These are phyloP conservation scores for Mycosphaerella sp. DNA, from an alignment of 2,329 filamentous ascomycete species.

Conservation along the genomic window DNA sequence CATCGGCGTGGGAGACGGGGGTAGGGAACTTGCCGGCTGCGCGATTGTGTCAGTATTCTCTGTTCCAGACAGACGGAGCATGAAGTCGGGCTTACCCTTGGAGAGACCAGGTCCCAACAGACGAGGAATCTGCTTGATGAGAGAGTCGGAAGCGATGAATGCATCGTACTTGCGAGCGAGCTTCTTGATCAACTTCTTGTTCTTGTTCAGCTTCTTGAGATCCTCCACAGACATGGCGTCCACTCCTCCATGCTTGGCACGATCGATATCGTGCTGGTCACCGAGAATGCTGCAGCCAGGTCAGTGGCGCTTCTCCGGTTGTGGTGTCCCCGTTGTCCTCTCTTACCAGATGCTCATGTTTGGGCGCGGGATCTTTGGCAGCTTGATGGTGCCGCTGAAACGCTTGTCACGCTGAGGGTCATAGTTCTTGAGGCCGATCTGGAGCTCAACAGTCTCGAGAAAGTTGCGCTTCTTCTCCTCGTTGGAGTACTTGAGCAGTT, in stretches of 20 bases:
- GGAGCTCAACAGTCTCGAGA: constrained; percentile 59
- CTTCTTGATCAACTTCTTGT: constrained; percentile 99
- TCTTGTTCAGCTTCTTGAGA: constrained; percentile 99
- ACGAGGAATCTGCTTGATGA: constrained; percentile 99
- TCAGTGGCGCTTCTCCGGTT: constrained; percentile 24
- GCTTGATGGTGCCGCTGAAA: constrained; percentile 99
- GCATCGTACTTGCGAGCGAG: constrained; percentile 99
- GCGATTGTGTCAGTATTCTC: constrained; percentile 27
- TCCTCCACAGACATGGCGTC: constrained; percentile 98
- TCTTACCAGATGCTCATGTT: constrained; percentile 76
- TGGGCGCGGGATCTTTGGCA: constrained; percentile 84
- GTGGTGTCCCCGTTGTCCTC: neutral
- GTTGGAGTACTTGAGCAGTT: constrained; percentile 82
- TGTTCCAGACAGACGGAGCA: neutral
- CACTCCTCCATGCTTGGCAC: constrained; percentile 97
- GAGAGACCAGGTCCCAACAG: constrained; percentile 97
- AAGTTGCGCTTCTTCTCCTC: constrained; percentile 40
- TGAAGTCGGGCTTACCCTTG: constrained; percentile 59
- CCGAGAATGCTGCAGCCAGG: constrained; percentile 60
- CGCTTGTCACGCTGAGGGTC: constrained; percentile 99
- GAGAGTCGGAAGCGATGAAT: constrained; percentile 90
- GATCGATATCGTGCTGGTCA: constrained; percentile 98
- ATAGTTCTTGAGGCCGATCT: constrained; percentile 95
- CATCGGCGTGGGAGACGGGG: constrained; percentile 93
- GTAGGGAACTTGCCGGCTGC: constrained; percentile 99